Conservation (phyloP, 441 rosid species). For the Capsella rubella region DNA sequence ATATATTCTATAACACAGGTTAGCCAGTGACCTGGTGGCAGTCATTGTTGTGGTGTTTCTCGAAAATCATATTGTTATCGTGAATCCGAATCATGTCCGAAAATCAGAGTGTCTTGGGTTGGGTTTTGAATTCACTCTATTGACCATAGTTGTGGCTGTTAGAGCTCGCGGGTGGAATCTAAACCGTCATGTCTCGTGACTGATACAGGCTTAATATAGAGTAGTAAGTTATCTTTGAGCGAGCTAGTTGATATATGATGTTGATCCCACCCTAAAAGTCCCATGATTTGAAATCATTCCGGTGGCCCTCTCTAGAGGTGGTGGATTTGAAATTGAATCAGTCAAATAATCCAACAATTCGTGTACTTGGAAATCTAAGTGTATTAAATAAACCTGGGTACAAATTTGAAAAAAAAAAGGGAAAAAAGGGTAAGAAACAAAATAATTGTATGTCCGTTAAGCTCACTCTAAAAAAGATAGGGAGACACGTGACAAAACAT, state of each 20-base stretch:
- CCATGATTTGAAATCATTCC: constrained; percentile 10
- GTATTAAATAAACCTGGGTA: constrained; percentile 6
- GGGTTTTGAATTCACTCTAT: background rate
- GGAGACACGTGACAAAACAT: constrained; percentile 1
- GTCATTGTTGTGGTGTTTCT: constrained; percentile 8
- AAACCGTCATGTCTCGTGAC: background rate
- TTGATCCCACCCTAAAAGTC: background rate
- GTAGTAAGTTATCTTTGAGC: background rate
- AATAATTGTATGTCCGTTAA: constrained; percentile 55
- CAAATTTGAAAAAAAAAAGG: background rate
- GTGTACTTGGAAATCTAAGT: background rate
- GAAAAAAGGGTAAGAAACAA: background rate
- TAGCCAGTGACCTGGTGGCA: constrained; percentile 12
- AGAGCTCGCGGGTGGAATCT: too few relatives aligned
- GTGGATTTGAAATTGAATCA: background rate
- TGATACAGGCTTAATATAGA: too few relatives aligned
- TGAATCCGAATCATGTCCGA: background rate
- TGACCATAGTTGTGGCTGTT: background rate
- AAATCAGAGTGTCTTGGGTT: background rate
- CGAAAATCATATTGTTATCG: background rate
- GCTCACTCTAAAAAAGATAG: constrained; percentile 40
- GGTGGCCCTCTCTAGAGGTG: background rate
- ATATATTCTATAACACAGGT: constrained; percentile 12
- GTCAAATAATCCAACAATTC: background rate
- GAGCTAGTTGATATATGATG: background rate